Evolutionary conservation across 1,284 basidiomycete species (phyloP).

Genomic region (Pisolithus thermaeus): DNA sequence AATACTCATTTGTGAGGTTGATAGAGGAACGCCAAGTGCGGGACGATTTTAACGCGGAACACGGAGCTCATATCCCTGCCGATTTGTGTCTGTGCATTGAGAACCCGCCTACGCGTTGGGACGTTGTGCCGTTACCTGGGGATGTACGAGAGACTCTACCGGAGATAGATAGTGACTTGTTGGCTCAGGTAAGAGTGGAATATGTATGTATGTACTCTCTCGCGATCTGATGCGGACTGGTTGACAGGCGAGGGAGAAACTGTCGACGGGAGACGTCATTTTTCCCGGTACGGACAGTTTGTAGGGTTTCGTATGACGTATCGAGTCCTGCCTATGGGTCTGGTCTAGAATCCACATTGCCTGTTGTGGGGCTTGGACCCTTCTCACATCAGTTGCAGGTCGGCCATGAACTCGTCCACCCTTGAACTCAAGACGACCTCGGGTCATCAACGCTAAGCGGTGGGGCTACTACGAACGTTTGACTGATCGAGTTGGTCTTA

Average conservation of each 20-base stretch:
- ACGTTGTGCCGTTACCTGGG: slow-evolving; percentile 50
- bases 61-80: slow-evolving; percentile 66
- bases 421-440: too few species aligned
- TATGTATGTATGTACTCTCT: not conserved
- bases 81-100: slow-evolving; percentile 72
- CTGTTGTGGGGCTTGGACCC: too few species aligned
- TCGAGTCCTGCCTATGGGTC: not conserved
- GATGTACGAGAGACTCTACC: slow-evolving; percentile 53
- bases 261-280: slow-evolving; percentile 2
- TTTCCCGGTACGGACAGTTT: slow-evolving; percentile 18
- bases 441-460: too few species aligned
- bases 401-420: too few species aligned
- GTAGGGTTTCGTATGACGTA: slow-evolving; percentile 5
- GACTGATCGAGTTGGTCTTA: too few species aligned
- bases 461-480: too few species aligned
- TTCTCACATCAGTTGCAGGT: too few species aligned
- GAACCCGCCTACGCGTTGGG: slow-evolving; percentile 66
- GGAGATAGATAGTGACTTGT: slow-evolving; percentile 51
- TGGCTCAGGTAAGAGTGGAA: slow-evolving; percentile 40
- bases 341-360: not conserved
- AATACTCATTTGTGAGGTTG: not conserved
- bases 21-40: slow-evolving; percentile 63
- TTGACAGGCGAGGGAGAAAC: slow-evolving; percentile 19
- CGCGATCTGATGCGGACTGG: not conserved
- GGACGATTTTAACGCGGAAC: slow-evolving; percentile 61